Evolutionary conservation across 2,329 filamentous ascomycete genomes (phyloP).

Genomic region (Fusarium torulosum): DNA sequence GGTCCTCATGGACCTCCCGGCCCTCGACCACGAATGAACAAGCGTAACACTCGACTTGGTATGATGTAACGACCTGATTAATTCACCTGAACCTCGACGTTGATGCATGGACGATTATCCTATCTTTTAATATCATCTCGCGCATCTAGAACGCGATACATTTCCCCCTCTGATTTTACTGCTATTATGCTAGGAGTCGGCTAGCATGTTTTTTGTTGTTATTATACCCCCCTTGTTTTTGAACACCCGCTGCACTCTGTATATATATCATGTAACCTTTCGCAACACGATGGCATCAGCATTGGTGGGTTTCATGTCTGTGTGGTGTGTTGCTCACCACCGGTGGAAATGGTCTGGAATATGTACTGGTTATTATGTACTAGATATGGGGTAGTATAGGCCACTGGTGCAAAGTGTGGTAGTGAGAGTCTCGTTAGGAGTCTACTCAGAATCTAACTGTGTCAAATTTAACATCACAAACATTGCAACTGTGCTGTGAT

Average conservation of each 20-base stretch:
- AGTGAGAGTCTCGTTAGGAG: slow-evolving; percentile 11
- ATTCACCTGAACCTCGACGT: slow-evolving; percentile 29
- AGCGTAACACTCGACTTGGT: slow-evolving; percentile 71
- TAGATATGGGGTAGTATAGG: slow-evolving; percentile 4
- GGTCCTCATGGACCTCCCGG: slow-evolving; percentile 51
- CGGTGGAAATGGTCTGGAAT: slow-evolving; percentile 9
- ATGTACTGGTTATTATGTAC: slow-evolving; percentile 5
- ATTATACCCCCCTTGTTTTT: slow-evolving; percentile 45
- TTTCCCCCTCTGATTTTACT: slow-evolving; percentile 22
- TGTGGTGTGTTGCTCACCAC: not conserved
- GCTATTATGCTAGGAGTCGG: slow-evolving; percentile 29
- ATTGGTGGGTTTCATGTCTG: not conserved
- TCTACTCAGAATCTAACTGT: slow-evolving; percentile 16
- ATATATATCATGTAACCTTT: slow-evolving; percentile 6
- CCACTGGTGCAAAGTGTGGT: slow-evolving; percentile 10
- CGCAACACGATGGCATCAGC: slow-evolving; percentile 7
- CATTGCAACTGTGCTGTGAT: not conserved
- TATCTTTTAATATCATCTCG: slow-evolving; percentile 39
- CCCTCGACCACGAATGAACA: slow-evolving; percentile 67
- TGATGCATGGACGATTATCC: slow-evolving; percentile 30
- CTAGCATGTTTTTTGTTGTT: slow-evolving; percentile 41
- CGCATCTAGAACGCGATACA: slow-evolving; percentile 21
- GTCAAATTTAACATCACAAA: not conserved
- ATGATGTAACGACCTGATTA: slow-evolving; percentile 61
- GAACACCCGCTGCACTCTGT: slow-evolving; percentile 16